phyloP scores from a whole-genome alignment of 768 basidiomycete species.

The Calocybe gangraenosa region DNA sequence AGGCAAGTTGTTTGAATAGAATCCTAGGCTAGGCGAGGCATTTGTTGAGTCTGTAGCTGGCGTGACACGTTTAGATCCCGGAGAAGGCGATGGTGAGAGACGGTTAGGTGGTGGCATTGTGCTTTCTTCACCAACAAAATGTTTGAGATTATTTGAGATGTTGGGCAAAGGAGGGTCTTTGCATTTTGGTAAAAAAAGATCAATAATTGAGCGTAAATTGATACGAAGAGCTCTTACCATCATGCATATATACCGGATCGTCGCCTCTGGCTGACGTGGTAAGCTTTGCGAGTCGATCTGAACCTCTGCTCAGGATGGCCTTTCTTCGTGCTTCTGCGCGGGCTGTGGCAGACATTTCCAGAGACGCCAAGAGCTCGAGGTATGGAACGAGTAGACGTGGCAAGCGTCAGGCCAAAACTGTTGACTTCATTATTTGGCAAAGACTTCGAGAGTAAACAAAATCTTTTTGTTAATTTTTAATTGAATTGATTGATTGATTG shows the following conservation, averaged over 20 bases:
- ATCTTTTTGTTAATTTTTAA: neutral
- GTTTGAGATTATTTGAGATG: conserved; percentile 23
- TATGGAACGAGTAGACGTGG: conserved; percentile 19
- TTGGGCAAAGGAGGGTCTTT: conserved; percentile 41
- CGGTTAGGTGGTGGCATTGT: conserved; percentile 33
- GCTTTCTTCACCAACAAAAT: conserved; percentile 45
- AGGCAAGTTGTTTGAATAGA: conserved; percentile 22
- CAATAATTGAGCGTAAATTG: neutral
- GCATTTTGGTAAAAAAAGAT: neutral
- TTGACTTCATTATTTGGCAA: conserved; percentile 11
- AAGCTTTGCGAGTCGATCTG: conserved; percentile 73
- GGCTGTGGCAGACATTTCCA: conserved; percentile 48
- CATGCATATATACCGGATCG: conserved; percentile 52
- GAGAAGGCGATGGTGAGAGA: conserved; percentile 24
- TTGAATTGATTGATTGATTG: neutral
- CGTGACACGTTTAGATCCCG: conserved; percentile 9
- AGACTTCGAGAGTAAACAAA: conserved; percentile 5
- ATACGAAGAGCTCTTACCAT: conserved; percentile 34
- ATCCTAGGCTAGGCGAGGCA: conserved; percentile 20
- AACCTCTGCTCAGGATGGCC: conserved; percentile 69
- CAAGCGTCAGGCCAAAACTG: conserved; percentile 6
- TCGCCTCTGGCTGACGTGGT: conserved; percentile 72
- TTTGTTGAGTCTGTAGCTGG: conserved; percentile 22
- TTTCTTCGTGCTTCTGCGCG: conserved; percentile 75
- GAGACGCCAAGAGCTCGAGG: neutral